Evolutionary conservation across 2,329 filamentous ascomycete species (phyloP).

Genomic region (Xylaria sp.): DNA sequence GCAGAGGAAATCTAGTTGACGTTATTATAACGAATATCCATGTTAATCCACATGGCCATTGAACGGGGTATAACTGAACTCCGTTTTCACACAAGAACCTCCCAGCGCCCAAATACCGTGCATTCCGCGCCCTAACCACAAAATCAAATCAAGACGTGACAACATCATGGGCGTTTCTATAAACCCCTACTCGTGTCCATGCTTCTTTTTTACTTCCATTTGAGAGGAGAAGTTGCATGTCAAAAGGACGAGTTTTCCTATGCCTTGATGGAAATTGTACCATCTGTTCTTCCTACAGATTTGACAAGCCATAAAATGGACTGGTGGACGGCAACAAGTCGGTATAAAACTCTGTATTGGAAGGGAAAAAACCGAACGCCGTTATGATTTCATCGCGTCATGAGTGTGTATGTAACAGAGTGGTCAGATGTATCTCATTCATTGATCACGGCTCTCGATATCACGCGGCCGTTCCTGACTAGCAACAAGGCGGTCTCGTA

Average conservation of each 20-base stretch:
- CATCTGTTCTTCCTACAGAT: background rate
- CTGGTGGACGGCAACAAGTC: background rate
- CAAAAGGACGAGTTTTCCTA: background rate
- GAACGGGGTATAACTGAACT: constrained; percentile 18
- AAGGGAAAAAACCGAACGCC: constrained; percentile 12
- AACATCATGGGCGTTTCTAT: constrained; percentile 1
- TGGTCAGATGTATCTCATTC: background rate
- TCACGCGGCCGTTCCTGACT: constrained; percentile 1
- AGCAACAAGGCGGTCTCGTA: constrained; percentile 23
- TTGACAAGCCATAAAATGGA: background rate
- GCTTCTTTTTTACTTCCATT: background rate
- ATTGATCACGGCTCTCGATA: constrained; percentile 15
- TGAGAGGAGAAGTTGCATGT: background rate
- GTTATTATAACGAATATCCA: constrained; percentile 3
- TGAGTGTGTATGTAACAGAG: constrained; percentile 16
- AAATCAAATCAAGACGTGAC: constrained; percentile 9
- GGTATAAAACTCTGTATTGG: background rate
- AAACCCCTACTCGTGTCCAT: constrained; percentile 3
- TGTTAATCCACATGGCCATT: constrained; percentile 9
- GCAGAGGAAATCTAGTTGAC: background rate
- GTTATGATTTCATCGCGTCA: constrained; percentile 13
- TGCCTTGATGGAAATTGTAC: background rate
- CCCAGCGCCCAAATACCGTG: constrained; percentile 4
- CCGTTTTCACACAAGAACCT: constrained; percentile 3
- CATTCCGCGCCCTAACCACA: background rate